phyloP scores from a whole-genome alignment of 768 basidiomycete species.

The Tulasnella sp. region DNA sequence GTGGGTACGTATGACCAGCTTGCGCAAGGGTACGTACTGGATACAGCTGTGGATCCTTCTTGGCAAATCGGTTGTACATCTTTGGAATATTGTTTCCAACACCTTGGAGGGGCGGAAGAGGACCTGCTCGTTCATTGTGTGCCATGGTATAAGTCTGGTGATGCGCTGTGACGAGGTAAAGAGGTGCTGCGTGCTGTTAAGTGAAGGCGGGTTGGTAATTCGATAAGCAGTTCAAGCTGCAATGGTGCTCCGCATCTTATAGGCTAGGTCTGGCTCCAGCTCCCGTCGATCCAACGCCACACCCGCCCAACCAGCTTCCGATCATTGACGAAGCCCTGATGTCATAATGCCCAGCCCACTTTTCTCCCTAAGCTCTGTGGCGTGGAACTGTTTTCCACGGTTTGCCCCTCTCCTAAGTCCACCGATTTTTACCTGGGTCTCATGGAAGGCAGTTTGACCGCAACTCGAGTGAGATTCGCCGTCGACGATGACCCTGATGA shows the following conservation, averaged over 20 bases:
- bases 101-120: not conserved
- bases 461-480: conserved; percentile 13
- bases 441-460: not conserved
- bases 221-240: not conserved
- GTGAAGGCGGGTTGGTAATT: not conserved
- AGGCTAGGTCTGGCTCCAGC: not conserved
- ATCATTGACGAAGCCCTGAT: not conserved
- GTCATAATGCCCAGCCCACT: not conserved
- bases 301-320: not conserved
- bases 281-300: conserved; percentile 2
- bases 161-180: not conserved
- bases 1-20: too few relatives aligned
- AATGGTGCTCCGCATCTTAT: not conserved
- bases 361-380: not conserved
- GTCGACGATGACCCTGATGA: not conserved
- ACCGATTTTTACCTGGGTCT: not conserved
- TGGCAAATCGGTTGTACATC: conserved; percentile 19
- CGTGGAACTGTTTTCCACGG: not conserved
- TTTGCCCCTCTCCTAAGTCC: not conserved
- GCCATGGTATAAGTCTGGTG: not conserved
- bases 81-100: conserved; percentile 3
- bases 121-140: not conserved
- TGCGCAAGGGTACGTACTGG: not conserved
- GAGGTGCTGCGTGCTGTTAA: not conserved
- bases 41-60: conserved; percentile 19